Base-by-base conservation (phyloP, 2,329 filamentous ascomycete genomes). In the Waltergamsia citrina region DNA sequence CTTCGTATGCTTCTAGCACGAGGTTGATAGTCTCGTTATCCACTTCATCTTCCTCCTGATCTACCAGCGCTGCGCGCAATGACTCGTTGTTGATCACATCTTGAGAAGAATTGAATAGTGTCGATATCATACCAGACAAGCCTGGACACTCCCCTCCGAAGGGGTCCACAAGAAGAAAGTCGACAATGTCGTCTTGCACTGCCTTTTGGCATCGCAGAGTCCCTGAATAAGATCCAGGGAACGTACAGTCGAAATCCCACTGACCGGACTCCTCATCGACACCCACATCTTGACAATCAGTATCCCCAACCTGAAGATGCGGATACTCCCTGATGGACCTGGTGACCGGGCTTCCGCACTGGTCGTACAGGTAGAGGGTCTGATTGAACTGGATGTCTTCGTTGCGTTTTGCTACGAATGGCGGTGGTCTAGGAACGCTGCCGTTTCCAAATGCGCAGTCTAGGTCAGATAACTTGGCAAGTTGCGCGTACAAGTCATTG, bases 161-260 rank as follows among this genome's bases (percentile, higher is more conserved):
- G 0, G 56, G 53, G 20, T 60, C 56, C 2, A 41, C 47, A 6
- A 49, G 45, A 21, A 62, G 45, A 10, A 57, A 51, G 26, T 59
- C 48, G 11, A 54, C 35, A 1, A 59, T 41, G 18, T 50, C 47
- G 26, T 50, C 44, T 33, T 51, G 45, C 19, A 61, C 48, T 0
- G 56, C 48, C 14, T 41, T 37, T 31, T 57, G 48, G 34, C 58
- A 62, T 15, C 39, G 43, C 32, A 47, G 36, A 0, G 44, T 46
- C 0, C 43, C 42, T 2, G 57, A 56, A 9, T 46, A 44, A 2
- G 47, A 44, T 1, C 52, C 53, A 0, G 58, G 55, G 32, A 57
- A 62, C 0, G 48, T 47, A 34, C 58, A 62, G 18, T 51, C 50
- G 38, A 59, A 59, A 19, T 47, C 43, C 56, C 56, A 59, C 2